A percentile compares a stretch with the other conserved stretches of the same genome.
These are phyloP conservation scores for Ogataea hybrid DNA, from an alignment of 1,139 yeast genomes.

Conservation along the genomic window DNA sequence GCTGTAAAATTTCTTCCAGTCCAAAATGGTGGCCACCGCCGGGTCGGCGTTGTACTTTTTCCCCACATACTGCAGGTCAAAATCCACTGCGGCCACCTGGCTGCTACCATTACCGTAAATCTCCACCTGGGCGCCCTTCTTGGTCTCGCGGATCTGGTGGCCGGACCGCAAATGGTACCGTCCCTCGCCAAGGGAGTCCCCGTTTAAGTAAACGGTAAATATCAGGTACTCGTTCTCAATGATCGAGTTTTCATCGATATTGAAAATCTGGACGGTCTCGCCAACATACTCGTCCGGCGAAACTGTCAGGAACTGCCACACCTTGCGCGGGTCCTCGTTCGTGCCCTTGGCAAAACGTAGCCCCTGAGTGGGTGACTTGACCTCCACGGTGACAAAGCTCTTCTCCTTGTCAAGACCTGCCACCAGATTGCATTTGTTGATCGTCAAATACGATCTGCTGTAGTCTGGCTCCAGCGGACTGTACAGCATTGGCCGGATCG, in stretches of 20 bases:
- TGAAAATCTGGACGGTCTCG: slow-evolving; percentile 44
- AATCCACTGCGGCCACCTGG: slow-evolving; percentile 51
- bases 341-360: slow-evolving; percentile 66
- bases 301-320: slow-evolving; percentile 80
- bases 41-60: slow-evolving; percentile 60
- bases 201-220: slow-evolving; percentile 64
- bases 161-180: slow-evolving; percentile 36
- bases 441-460: slow-evolving; percentile 57
- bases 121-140: slow-evolving; percentile 29
- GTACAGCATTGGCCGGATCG: slow-evolving; percentile 60
- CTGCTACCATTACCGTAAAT: slow-evolving; percentile 28
- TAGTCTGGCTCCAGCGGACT: slow-evolving; percentile 60
- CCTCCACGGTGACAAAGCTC: slow-evolving; percentile 32
- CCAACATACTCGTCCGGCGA: slow-evolving; percentile 55
- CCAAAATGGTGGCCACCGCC: slow-evolving; percentile 55
- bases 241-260: slow-evolving; percentile 33
- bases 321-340: slow-evolving; percentile 50
- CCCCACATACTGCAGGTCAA: slow-evolving; percentile 70
- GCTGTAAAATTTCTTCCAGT: slow-evolving; percentile 50
- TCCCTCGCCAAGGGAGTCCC: slow-evolving; percentile 56
- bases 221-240: slow-evolving; percentile 51
- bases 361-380: slow-evolving; percentile 44
- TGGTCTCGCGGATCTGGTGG: slow-evolving; percentile 22
- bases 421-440: slow-evolving; percentile 49
- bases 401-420: slow-evolving; percentile 34